Base-by-base conservation (phyloP, 768 basidiomycete species). In the Chalciporus pseudorubinellus region DNA sequence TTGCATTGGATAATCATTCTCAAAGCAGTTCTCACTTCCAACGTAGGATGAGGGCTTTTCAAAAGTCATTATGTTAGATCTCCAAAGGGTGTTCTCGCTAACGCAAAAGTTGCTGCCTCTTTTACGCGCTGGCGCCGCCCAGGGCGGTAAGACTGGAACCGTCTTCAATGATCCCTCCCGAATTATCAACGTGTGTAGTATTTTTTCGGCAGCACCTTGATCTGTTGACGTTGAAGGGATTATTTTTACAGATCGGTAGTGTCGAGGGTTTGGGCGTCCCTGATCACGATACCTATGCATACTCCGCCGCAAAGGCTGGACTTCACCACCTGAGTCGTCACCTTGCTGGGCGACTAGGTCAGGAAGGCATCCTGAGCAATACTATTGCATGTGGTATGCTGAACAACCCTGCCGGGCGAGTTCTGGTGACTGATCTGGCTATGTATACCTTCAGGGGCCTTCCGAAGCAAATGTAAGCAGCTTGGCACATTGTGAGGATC, bases 281-380 rank as follows among this genome's bases (percentile, higher is more conserved):
- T 2, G 66, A 71, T 20, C 74, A 79, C 51, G 82, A 86, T 55
- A 85, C 84, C 2, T 85, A 82, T 54, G 81, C 83, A 0, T 85
- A 86, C 60, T 77, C 81, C 28, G 77, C 82, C 4, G 79, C 79
- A n/a, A 87, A 87, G 61, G 82, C 79, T 6, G 81, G 73, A 3
- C 65, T 83, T 46, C 79, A 81, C 61, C 84, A 85, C 48, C 66
- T 84, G 24, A 81, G 80, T 50, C 72, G 80, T 19, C 77, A 82
- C 53, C 72, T 87, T 22, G 85, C 78, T 0, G 75, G 74, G 21
- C 68, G 80, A 6, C 72, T 86, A 7, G 84, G 83, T 0, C 68
- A 61, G 47, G 79, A 83, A 48, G 76, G 79, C 0, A 80, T 87
- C 59, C 74, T 77, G 21, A 79, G 79, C 60, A 87, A 86, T 62